phyloP scores from a whole-genome alignment of 345 rosid genomes.

The Citrus glauca region DNA sequence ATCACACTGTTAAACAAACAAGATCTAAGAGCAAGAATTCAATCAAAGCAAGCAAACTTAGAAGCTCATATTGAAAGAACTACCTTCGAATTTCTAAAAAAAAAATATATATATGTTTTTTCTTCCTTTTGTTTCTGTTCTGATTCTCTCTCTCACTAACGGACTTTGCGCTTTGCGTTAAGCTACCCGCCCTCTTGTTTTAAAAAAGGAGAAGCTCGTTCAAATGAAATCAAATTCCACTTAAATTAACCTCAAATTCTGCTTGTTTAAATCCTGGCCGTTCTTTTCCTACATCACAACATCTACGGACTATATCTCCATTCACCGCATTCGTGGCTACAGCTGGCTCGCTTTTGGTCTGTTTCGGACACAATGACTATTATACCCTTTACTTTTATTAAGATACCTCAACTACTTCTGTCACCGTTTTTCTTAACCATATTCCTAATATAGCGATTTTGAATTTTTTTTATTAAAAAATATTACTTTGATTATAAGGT shows the following conservation, averaged over 20 bases:
- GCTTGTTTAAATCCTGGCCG: constrained; percentile 32
- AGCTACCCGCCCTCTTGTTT: constrained; percentile 42
- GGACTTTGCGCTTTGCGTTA: constrained; percentile 2
- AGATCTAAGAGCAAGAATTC: neutral
- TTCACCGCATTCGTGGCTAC: constrained; percentile 22
- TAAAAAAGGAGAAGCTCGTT: constrained; percentile 22
- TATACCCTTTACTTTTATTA: neutral
- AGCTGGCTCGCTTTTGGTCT: constrained; percentile 40
- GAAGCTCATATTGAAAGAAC: neutral
- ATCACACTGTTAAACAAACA: neutral
- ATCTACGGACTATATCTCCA: constrained; percentile 22
- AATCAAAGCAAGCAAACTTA: neutral
- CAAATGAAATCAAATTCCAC: constrained; percentile 36
- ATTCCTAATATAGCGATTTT: neutral
- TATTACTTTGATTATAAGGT: neutral
- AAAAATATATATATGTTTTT: neutral
- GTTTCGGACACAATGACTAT: neutral
- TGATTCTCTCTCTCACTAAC: neutral
- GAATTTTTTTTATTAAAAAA: neutral
- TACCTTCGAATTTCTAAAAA: neutral
- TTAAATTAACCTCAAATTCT: constrained; percentile 34
- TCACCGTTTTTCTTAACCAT: neutral
- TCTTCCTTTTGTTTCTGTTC: neutral
- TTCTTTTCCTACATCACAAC: neutral
- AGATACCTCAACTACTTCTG: too few species aligned